Percentiles rank a stretch among this genome's conserved stretches.
These are phyloP conservation scores for Coemansia sp. DNA, from an alignment of 192 early-diverging fungal species.

Conservation along the genomic window DNA sequence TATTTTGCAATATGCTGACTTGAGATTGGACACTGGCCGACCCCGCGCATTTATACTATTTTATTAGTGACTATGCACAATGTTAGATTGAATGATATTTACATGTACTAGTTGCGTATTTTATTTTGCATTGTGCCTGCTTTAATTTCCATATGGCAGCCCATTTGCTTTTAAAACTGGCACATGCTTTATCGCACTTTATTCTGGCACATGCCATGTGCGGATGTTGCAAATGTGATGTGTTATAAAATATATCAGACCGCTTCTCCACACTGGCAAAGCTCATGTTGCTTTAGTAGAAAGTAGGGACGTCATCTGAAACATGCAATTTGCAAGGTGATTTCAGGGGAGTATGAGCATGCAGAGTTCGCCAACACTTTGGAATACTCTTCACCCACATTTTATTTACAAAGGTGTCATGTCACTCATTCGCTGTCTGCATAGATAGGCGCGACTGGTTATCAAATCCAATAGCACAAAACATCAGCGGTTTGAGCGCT, in stretches of 20 bases:
- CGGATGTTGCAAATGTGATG: not conserved
- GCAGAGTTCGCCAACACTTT: too few species aligned
- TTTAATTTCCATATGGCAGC: not conserved
- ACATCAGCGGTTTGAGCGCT: too few species aligned
- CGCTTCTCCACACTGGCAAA: not conserved
- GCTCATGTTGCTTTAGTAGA: not conserved
- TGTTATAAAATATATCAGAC: not conserved
- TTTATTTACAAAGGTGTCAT: too few species aligned
- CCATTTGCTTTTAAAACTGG: not conserved
- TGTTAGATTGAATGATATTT: not conserved
- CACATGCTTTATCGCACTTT: not conserved
- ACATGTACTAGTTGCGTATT: not conserved
- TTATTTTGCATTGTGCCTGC: not conserved
- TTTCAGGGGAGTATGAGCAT: not conserved
- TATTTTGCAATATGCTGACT: not conserved
- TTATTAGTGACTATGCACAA: not conserved
- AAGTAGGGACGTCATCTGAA: not conserved
- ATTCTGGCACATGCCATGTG: not conserved
- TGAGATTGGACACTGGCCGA: not conserved
- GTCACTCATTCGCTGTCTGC: too few species aligned
- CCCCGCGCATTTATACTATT: not conserved
- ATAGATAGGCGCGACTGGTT: too few species aligned
- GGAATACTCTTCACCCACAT: too few species aligned
- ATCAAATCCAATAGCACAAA: too few species aligned
- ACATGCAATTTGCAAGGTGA: not conserved